Percentiles rank a stretch among this genome's conserved stretches.
Evolutionary conservation across 2,329 filamentous ascomycete species (phyloP).

Genomic region (Aspergillus clavatus): DNA sequence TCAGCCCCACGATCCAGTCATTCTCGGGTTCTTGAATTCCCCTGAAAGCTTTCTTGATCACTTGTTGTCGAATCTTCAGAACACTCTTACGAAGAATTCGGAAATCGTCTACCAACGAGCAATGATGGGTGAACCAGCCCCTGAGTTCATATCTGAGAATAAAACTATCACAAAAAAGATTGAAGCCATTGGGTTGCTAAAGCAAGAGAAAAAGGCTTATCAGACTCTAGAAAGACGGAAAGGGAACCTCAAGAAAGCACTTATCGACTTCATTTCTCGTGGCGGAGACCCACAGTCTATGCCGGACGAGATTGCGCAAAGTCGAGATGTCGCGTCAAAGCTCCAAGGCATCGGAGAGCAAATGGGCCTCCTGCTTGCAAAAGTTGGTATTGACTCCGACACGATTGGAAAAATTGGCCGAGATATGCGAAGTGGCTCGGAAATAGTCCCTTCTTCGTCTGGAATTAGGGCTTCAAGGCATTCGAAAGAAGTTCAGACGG

Average conservation of each 20-base stretch:
- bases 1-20: conserved; percentile 19
- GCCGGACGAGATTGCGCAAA: conserved; percentile 31
- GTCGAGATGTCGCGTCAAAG: conserved; percentile 28
- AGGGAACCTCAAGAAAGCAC: conserved; percentile 30
- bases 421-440: not conserved
- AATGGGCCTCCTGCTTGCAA: conserved; percentile 31
- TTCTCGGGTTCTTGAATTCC: conserved; percentile 32
- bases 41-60: conserved; percentile 21
- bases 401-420: not conserved
- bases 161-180: conserved; percentile 34
- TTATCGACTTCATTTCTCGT: conserved; percentile 34
- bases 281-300: conserved; percentile 29
- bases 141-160: conserved; percentile 33
- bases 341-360: conserved; percentile 31
- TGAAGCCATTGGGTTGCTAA: conserved; percentile 33
- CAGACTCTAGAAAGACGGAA: conserved; percentile 26
- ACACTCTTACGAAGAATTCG: conserved; percentile 32
- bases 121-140: conserved; percentile 32
- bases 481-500: not conserved
- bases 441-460: not conserved
- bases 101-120: conserved; percentile 34
- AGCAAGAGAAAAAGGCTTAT: conserved; percentile 26
- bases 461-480: not conserved
- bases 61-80: conserved; percentile 26
- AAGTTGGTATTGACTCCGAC: conserved; percentile 25